Conservation (phyloP, 371 early-diverging fungal genomes). For the Mucor circinelloides region DNA sequence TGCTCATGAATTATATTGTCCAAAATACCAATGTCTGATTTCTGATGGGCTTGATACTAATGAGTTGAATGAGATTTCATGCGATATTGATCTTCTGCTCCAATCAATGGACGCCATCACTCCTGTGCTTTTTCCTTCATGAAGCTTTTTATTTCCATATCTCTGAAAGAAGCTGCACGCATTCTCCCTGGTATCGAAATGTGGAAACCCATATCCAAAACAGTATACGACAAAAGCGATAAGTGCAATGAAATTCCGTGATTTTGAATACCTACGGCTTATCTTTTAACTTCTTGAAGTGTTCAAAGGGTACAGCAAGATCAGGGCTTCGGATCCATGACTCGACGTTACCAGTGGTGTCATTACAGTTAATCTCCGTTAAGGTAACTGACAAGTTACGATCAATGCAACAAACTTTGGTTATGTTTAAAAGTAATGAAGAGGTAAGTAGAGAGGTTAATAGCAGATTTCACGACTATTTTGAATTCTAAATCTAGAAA, state of each 20-base stretch:
- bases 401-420: too few relatives aligned
- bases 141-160: conserved; percentile 9
- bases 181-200: neutral
- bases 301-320: too few relatives aligned
- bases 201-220: conserved; percentile 6
- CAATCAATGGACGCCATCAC: conserved; percentile 8
- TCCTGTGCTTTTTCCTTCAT: neutral
- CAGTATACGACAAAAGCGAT: conserved; percentile 8
- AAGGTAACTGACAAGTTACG: too few relatives aligned
- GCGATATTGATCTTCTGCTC: conserved; percentile 1
- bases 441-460: too few relatives aligned
- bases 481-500: too few relatives aligned
- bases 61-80: neutral
- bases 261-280: too few relatives aligned
- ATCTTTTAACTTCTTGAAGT: too few relatives aligned
- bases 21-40: conserved; percentile 2
- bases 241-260: neutral
- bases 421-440: too few relatives aligned
- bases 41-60: neutral
- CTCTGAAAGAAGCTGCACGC: conserved; percentile 1
- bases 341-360: too few relatives aligned
- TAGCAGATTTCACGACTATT: too few relatives aligned
- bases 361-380: too few relatives aligned
- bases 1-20: conserved; percentile 6
- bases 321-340: too few relatives aligned